A percentile compares a stretch with the other conserved stretches of the same genome.
Conservation (phyloP, 2,329 filamentous ascomycete genomes). For the Arthrobotrys sphaeroides region DNA sequence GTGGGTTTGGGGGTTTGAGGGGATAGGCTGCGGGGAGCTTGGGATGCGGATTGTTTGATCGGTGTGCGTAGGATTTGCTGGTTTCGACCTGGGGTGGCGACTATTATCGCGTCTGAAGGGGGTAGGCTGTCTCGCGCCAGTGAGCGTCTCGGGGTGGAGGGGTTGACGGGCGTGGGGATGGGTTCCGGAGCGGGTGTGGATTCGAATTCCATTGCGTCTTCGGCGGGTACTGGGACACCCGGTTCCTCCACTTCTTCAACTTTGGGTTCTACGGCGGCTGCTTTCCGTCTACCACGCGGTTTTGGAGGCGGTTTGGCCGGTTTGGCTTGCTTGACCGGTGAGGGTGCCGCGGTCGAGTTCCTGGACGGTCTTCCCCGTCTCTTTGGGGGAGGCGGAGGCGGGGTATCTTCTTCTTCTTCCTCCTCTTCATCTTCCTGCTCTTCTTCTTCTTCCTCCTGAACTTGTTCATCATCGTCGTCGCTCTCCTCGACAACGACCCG, state of each 20-base stretch:
- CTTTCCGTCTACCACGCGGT: slow-evolving; percentile 47
- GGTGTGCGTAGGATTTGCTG: slow-evolving; percentile 27
- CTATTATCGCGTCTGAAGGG: neutral
- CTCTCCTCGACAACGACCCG: slow-evolving; percentile 38
- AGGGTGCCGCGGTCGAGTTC: slow-evolving; percentile 15
- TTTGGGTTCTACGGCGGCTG: slow-evolving; percentile 43
- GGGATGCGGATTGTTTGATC: slow-evolving; percentile 30
- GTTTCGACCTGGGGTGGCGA: slow-evolving; percentile 16
- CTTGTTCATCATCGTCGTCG: slow-evolving; percentile 37
- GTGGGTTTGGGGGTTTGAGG: too few species aligned
- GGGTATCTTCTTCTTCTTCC: slow-evolving; percentile 27
- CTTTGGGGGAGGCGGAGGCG: slow-evolving; percentile 37
- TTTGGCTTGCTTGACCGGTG: too few species aligned
- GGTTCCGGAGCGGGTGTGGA: slow-evolving; percentile 28
- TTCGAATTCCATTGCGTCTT: slow-evolving; percentile 45
- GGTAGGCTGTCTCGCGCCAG: slow-evolving; percentile 11
- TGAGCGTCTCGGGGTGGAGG: slow-evolving; percentile 25
- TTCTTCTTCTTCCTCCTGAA: slow-evolving; percentile 23
- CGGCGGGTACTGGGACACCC: neutral
- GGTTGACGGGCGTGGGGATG: slow-evolving; percentile 25
- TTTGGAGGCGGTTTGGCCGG: slow-evolving; percentile 42
- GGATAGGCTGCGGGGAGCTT: slow-evolving; percentile 12
- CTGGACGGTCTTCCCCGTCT: slow-evolving; percentile 46
- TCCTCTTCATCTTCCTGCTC: slow-evolving; percentile 29
- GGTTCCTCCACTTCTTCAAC: slow-evolving; percentile 47